Evolutionary conservation across 1,139 yeast genomes (phyloP), one percentile per base, ranked within the genome.

Genomic region (Lodderomyces parapsilosis): DNA sequence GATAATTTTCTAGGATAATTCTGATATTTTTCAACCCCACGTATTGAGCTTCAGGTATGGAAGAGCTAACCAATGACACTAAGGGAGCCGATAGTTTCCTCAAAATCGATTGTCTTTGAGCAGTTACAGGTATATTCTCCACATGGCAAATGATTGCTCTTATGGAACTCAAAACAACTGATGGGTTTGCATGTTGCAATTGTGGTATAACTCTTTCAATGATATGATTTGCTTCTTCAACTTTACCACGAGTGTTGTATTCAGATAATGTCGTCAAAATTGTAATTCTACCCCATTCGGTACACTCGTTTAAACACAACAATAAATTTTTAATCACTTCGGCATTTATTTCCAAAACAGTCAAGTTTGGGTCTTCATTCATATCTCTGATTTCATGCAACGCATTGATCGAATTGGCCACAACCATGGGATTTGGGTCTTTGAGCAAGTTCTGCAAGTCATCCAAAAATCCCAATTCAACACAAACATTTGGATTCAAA

Each of bases 241-340:
- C 60, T 42, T 75, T 78, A 7, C 35, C 37, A 2, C 56, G 51
- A 0, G 87, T 71, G 3, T 78, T 65, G 60, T 85, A 93, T 40
- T 86, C 91, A 8, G 89, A 75, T 51, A 94, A 68, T 1, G 96
- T 90, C 2, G 88, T 80, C 50, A 94, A 73, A 39, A 94, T 87
- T 2, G 97, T 83, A 52, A 93, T 86, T 58, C 99, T 79, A 6
- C 99, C 99, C 99, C 99, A 94, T 67, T 94, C 99, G 1, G 98
- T 91, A 66, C 98, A 93, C 66, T 94, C 99, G 63, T 91, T 91
- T 52, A 94, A 74, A 23, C 96, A 96, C 52, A 82, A 74, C 48
- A 94, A 71, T 48, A 93, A 75, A 59, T 78, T 84, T 51, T 80
- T 80, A 44, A 86, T 72, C 40, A 81, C 71, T 23, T 68, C 70